Base-by-base conservation (phyloP, 257 asterid species). In the Euphrasia confusa region DNA sequence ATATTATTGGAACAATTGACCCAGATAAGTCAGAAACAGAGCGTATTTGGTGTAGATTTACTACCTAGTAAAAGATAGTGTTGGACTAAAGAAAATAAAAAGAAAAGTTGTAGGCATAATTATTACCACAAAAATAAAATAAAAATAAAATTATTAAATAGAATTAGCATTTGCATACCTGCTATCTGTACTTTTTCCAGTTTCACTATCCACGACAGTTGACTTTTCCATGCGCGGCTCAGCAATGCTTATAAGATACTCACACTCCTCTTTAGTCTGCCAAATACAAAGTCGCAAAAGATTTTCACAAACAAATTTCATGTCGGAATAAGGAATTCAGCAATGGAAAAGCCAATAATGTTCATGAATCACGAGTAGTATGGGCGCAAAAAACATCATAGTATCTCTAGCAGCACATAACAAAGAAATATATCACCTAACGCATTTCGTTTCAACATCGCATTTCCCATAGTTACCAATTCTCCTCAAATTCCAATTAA, bases 211-310 rank as follows among this genome's bases (percentile, higher is more conserved):
- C 7, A 93, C 97, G 68, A 93, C 96, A 18, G 92, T 74, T 47
- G 97, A 93, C 77, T 89, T 93, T 40, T 75, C 80, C 99, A 93
- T 93, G 52, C 65, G 76, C 14, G 99, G 99, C 84, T 82, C 73
- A 28, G 97, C 96, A 72, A 87, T 84, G 68, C 83, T 79, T 57
- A 93, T 89, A 39, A 93, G 88, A 82, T 93, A 84, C 37, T 93
- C 96, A 58, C 99, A 89, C 82, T 93, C 97, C 78, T 82, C 89
- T 61, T 83, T 78, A 28, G 96, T 79, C 99, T 93, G 94, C 77
- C 70, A 78, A 21, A 21, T 21, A 1, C 27, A 68, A 49, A 68
- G 50, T 66, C 10, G 56, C 18, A 55, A 33, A 61, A 61, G 55
- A 62, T 54, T 54, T 54, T 50, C 64, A 56, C 57, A 60, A 63